A percentile compares a stretch with the other conserved stretches of the same genome.
Conservation (phyloP, 2,329 filamentous ascomycete genomes). For the Remersonia thermophila region DNA sequence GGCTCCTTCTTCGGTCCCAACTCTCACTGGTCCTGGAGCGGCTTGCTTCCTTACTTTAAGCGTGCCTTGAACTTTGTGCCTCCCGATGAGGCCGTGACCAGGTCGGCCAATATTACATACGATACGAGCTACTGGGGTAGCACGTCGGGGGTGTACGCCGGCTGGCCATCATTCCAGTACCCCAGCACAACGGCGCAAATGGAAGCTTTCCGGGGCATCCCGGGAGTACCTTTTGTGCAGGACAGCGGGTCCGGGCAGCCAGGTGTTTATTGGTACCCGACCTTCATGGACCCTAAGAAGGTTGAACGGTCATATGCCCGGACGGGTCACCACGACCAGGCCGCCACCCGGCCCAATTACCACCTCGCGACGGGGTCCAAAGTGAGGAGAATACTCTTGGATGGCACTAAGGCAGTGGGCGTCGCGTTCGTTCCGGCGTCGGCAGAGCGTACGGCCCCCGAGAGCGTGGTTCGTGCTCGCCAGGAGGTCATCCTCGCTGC, state of each 20-base stretch:
- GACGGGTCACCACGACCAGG: constrained; percentile 24
- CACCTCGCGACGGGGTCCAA: constrained; percentile 12
- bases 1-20: constrained; percentile 16
- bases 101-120: constrained; percentile 12
- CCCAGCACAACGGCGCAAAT: constrained; percentile 22
- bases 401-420: constrained; percentile 12
- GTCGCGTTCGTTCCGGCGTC: constrained; percentile 8
- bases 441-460: not conserved
- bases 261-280: constrained; percentile 31
- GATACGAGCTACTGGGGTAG: constrained; percentile 25
- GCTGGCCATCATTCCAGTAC: constrained; percentile 28
- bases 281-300: constrained; percentile 27
- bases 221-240: constrained; percentile 25
- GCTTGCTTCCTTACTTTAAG: constrained; percentile 16
- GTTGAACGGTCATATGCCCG: constrained; percentile 27
- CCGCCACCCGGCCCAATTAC: constrained; percentile 11
- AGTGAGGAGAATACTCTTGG: constrained; percentile 11
- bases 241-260: constrained; percentile 29
- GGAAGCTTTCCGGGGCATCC: constrained; percentile 26
- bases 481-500: constrained; percentile 31
- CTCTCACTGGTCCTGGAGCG: constrained; percentile 13
- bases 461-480: constrained; percentile 12
- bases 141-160: constrained; percentile 24
- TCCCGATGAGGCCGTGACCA: constrained; percentile 9
- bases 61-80: constrained; percentile 13